Evolutionary conservation across 176 grass and related monocot species (phyloP), one percentile per base, ranked within the genome.

Genomic region (Phoenix dactylifera): DNA sequence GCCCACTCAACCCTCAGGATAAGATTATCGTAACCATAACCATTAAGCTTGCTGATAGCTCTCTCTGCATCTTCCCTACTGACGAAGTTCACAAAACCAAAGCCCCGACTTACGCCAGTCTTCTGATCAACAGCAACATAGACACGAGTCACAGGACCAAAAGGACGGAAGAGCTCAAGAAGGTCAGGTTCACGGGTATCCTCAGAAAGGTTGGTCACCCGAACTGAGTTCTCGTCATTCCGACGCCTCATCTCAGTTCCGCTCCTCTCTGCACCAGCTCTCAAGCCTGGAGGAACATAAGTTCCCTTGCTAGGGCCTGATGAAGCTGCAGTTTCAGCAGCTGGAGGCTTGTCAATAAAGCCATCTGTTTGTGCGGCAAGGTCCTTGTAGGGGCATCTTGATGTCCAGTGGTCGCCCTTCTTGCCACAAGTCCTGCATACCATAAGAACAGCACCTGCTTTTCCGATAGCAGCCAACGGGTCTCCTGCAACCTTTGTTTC

Each of bases 351-450:
- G 23, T 93, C 71, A 0, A 76, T 3, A 18, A 66, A 63, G 60
- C 19, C 29, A 44, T 95, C 81, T 1, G 69, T 52, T 49, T 61
- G 70, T 24, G 62, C 59, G 30, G 81, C 58, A 1, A 95, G 72
- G 22, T 89, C 85, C 85, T 95, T 89, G 79, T 83, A 86, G 53
- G 89, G 82, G 63, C 85, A 89, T 57, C 80, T 89, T 12, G 82
- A 85, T 25, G 79, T 95, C 82, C 89, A 89, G 62, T 95, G 89
- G 35, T 89, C 89, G n/a, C 89, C 89, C 39, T 95, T 95, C 59
- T 83, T 89, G 15, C 82, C 79, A 28, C 85, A 95, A 50, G 79
- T 83, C 63, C 89, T 84, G 82, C 85, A 95, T 55, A 83, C 58
- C 82, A 95, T 95, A 65, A 95, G 89, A 76, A 85, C 73, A 44